Evolutionary conservation across 2,329 filamentous ascomycete species (phyloP).

Genomic region (Fusarium nelsonii): DNA sequence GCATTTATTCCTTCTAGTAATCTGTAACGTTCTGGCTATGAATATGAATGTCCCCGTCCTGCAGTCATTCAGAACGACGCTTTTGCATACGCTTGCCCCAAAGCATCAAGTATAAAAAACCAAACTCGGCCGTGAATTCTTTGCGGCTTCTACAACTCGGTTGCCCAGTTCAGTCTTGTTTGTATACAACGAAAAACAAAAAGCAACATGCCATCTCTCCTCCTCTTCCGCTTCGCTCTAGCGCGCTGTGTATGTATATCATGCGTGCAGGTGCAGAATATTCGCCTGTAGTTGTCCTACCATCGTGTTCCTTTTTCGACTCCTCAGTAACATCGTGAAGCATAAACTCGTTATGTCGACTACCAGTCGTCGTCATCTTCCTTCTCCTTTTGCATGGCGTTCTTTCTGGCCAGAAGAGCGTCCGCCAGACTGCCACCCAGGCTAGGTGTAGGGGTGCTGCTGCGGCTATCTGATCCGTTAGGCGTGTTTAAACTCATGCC

Average conservation of each 20-base stretch:
- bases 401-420: constrained; percentile 80
- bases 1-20: constrained; percentile 34
- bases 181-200: constrained; percentile 40
- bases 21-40: constrained; percentile 28
- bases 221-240: constrained; percentile 28
- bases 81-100: constrained; percentile 30
- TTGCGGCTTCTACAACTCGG: constrained; percentile 39
- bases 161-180: constrained; percentile 48
- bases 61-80: constrained; percentile 12
- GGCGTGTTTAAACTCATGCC: constrained; percentile 71
- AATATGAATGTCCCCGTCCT: constrained; percentile 28
- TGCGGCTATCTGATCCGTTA: constrained; percentile 72
- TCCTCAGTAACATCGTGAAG: constrained; percentile 41
- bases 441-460: constrained; percentile 78
- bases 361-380: constrained; percentile 80
- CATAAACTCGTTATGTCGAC: constrained; percentile 44
- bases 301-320: constrained; percentile 36
- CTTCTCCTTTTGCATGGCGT: constrained; percentile 77
- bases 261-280: constrained; percentile 17
- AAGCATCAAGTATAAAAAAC: constrained; percentile 45
- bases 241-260: constrained; percentile 23
- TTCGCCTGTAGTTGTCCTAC: constrained; percentile 16
- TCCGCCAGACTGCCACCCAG: constrained; percentile 81
- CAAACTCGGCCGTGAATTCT: constrained; percentile 43
- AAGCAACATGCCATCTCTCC: constrained; percentile 27